Evolutionary conservation across 2,329 filamentous ascomycete genomes (phyloP), one percentile per base, ranked within the genome.

Genomic region (Tympanopsis confertula): DNA sequence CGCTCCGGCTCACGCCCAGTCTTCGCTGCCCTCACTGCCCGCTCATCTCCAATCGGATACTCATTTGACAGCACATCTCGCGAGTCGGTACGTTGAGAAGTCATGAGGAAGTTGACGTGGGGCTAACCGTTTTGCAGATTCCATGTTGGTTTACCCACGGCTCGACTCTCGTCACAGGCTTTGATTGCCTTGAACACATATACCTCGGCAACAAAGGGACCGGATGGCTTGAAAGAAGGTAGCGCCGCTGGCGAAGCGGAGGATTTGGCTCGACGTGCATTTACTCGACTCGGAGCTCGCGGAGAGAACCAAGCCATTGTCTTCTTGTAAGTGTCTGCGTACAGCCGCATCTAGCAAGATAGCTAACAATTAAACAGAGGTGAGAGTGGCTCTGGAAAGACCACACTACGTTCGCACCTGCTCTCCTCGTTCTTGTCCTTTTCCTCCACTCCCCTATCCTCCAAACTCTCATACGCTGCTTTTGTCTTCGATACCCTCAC

Each of bases 401-500:
- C 91, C 0, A 98, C 91, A 0, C 69, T 96, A 51, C 82, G 91
- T 44, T 85, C 86, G 32, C 91, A 96, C 57, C 67, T 95, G 39
- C 68, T 98, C 35, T 82, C 87, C 18, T 77, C 88, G 1, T 71
- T 98, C 38, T 74, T 98, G 20, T 82, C 82, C 50, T 94, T 88
- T 57, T 91, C 88, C 2, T 87, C 86, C 0, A 96, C 91, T 12
- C 91, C 91, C 1, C 66, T 98, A 3, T 96, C 89, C 2, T 86
- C 81, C 47, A 98, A 95, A 59, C 71, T 95, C 15, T 95, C 89
- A 3, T 81, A 93, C 36, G 89, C 89, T 17, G 82, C 89, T 32
- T 98, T 95, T 56, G 77, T 96, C 42, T 98, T 98, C 56, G 91
- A 98, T 55, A 84, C 86, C 2, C 72, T 98, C 42, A 98, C 91